Percentiles rank a stretch among this genome's conserved stretches.
Evolutionary conservation across 495 filamentous ascomycete genomes (phyloP).

Genomic region (Darksidea phi): DNA sequence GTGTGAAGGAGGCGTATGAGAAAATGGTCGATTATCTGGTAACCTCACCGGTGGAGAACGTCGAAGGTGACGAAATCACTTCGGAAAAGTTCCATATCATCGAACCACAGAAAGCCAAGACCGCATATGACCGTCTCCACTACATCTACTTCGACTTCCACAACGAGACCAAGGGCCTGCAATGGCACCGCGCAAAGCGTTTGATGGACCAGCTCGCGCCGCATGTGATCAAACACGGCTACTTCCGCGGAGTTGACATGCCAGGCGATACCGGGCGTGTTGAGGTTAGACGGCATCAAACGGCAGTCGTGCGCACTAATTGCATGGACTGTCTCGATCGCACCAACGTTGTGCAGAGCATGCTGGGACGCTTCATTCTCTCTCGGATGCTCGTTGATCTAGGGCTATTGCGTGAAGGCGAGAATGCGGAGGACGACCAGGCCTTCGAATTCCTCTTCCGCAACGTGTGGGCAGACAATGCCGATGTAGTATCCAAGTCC

Average conservation of each 20-base stretch:
- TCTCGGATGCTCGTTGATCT: constrained; percentile 82
- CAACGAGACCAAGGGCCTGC: constrained; percentile 89
- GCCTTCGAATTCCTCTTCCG: constrained; percentile 86
- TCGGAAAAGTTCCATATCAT: constrained; percentile 79
- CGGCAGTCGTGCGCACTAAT: constrained; percentile 88
- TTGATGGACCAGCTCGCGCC: constrained; percentile 77
- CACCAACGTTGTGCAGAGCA: constrained; percentile 95
- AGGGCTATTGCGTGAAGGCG: constrained; percentile 67
- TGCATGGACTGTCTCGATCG: constrained; percentile 99
- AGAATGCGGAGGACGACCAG: constrained; percentile 66
- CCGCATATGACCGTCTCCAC: constrained; percentile 76
- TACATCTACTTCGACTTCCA: constrained; percentile 99
- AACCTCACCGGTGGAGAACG: constrained; percentile 63
- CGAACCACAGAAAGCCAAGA: constrained; percentile 60
- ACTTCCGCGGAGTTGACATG: constrained; percentile 88
- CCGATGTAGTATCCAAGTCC: constrained; percentile 84
- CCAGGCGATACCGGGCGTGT: constrained; percentile 70
- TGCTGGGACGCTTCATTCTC: constrained; percentile 85
- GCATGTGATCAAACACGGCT: constrained; percentile 70
- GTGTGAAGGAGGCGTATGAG: constrained; percentile 89
- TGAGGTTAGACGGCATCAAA: constrained; percentile 76
- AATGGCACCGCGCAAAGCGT: constrained; percentile 87
- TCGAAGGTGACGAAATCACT: constrained; percentile 55
- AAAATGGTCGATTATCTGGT: constrained; percentile 74
- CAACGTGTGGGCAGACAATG: constrained; percentile 97